A percentile compares a stretch with the other conserved stretches of the same genome.
Evolutionary conservation across 2,329 filamentous ascomycete genomes (phyloP).

Genomic region (Aaosphaeria pasadenensis): DNA sequence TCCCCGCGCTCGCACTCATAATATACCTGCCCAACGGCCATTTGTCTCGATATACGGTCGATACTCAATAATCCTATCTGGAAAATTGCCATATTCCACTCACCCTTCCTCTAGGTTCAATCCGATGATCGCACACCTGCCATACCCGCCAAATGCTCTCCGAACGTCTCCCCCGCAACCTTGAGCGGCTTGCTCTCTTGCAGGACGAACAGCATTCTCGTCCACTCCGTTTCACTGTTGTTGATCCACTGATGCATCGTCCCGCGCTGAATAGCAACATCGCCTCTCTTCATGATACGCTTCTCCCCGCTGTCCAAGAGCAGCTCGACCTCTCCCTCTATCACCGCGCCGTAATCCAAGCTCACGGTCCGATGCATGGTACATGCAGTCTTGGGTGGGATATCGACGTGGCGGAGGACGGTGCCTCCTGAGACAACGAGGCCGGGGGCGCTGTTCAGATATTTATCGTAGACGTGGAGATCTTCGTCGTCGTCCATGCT

Average conservation of each 20-base stretch:
- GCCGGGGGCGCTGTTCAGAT: constrained; percentile 47
- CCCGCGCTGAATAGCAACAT: constrained; percentile 38
- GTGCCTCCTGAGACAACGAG: constrained; percentile 49
- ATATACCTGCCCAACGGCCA: too few relatives aligned
- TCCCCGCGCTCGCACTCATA: too few relatives aligned
- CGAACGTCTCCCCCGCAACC: constrained; percentile 29
- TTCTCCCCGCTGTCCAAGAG: constrained; percentile 38
- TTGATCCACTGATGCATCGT: constrained; percentile 42
- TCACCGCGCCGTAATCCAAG: constrained; percentile 39
- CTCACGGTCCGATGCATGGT: constrained; percentile 42
- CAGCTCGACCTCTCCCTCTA: constrained; percentile 38
- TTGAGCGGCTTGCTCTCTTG: constrained; percentile 34
- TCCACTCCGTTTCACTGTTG: constrained; percentile 28
- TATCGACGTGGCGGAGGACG: constrained; percentile 44
- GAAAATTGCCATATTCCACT: too few relatives aligned
- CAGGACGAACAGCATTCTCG: constrained; percentile 37
- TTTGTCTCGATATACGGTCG: too few relatives aligned
- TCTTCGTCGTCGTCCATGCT: constrained; percentile 47
- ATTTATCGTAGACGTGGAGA: constrained; percentile 44
- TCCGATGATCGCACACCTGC: constrained; percentile 34
- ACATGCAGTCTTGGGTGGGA: constrained; percentile 30
- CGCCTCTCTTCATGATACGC: constrained; percentile 14
- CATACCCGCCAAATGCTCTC: constrained; percentile 35
- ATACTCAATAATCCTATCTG: too few relatives aligned
- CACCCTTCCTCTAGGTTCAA: constrained; percentile 3